phyloP scores from a whole-genome alignment of 148 eudicot species.

The Euryodendron excelsum region DNA sequence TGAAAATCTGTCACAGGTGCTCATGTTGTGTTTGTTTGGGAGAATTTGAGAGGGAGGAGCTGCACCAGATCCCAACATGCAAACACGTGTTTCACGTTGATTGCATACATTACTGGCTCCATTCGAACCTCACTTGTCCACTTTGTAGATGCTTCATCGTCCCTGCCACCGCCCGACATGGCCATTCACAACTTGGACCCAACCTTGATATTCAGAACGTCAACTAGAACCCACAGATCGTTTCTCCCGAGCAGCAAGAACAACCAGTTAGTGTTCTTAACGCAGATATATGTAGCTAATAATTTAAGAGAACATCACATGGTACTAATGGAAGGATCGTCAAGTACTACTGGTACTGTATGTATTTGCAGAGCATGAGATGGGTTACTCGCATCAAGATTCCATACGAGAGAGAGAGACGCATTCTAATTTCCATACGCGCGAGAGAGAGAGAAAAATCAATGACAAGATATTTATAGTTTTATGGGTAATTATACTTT shows the following conservation, averaged over 20 bases:
- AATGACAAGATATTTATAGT: no score
- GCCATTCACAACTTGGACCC: constrained; percentile 3
- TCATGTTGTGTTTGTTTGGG: constrained; percentile 95
- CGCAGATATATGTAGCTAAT: not conserved
- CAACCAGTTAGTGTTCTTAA: no score
- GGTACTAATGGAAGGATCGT: constrained; percentile 1
- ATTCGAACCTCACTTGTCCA: constrained; percentile 68
- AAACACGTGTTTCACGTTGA: constrained; percentile 73
- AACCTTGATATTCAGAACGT: no score
- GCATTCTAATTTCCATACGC: no score
- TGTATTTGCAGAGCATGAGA: not conserved
- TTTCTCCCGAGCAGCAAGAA: not conserved
- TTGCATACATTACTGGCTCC: constrained; percentile 77
- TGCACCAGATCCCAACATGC: constrained; percentile 56
- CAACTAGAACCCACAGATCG: no score
- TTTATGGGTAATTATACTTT: no score
- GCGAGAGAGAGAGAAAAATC: no score
- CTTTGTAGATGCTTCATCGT: constrained; percentile 64
- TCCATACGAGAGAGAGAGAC: no score
- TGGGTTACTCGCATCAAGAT: constrained; percentile 6
- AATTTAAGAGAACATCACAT: not conserved
- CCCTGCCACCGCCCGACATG: not conserved
- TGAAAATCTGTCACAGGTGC: constrained; percentile 37
- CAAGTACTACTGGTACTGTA: not conserved
- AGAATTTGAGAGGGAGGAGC: constrained; percentile 72